These are phyloP conservation scores for Aspergillus tamarii DNA, from an alignment of 2,329 filamentous ascomycete genomes.

Conservation along the genomic window DNA sequence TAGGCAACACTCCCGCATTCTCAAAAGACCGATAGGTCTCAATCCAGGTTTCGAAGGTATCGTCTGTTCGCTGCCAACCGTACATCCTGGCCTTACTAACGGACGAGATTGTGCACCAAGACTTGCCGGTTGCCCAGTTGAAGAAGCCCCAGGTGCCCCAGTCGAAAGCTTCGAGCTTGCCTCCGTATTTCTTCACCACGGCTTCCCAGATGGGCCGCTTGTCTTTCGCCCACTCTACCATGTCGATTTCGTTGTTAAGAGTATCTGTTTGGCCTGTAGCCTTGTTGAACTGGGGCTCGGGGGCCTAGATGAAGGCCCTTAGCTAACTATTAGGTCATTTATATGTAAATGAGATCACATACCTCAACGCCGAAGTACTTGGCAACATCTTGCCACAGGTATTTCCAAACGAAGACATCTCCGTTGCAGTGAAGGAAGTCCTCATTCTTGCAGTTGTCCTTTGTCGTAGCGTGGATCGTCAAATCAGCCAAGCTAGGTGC, in stretches of 20 bases:
- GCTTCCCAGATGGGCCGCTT: constrained; percentile 27
- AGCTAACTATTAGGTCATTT: background rate
- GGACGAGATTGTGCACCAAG: constrained; percentile 26
- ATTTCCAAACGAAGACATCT: constrained; percentile 32
- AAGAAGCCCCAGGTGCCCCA: constrained; percentile 32
- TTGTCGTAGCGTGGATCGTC: constrained; percentile 27
- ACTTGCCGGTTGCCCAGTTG: constrained; percentile 26
- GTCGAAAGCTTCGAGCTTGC: constrained; percentile 27
- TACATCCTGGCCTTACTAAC: constrained; percentile 28
- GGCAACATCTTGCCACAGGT: constrained; percentile 27
- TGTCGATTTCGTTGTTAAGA: constrained; percentile 23
- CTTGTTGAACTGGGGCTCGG: constrained; percentile 20
- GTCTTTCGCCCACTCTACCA: constrained; percentile 29
- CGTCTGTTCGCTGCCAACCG: constrained; percentile 25
- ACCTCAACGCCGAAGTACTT: constrained; percentile 29
- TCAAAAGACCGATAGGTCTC: constrained; percentile 28
- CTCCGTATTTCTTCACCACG: constrained; percentile 25
- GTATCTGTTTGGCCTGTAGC: constrained; percentile 15
- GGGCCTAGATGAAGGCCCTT: background rate
- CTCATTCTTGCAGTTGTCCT: constrained; percentile 27
- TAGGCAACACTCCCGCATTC: constrained; percentile 25
- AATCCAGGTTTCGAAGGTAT: constrained; percentile 27
- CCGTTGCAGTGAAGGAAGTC: constrained; percentile 34
- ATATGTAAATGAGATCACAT: background rate
- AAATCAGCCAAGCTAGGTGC: constrained; percentile 32